A percentile compares a stretch with the other conserved stretches of the same genome.
Conservation (phyloP, 805 yeast genomes). For the Candida golubevii region DNA sequence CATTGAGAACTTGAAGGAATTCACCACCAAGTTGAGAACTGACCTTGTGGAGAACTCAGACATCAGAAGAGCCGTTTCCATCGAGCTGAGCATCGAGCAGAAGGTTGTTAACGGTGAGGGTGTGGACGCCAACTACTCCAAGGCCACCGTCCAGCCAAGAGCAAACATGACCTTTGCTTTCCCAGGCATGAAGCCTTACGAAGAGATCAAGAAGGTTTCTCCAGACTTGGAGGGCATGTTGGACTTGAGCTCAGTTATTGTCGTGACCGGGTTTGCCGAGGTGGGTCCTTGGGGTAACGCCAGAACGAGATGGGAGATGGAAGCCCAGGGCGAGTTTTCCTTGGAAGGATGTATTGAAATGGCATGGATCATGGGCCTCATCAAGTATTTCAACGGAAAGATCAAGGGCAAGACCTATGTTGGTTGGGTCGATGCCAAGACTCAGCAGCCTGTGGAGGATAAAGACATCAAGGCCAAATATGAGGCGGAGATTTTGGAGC, state of each 20-base stretch:
- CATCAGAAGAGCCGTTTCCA: slow-evolving; percentile 90
- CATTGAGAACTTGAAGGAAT: slow-evolving; percentile 85
- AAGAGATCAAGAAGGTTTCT: slow-evolving; percentile 62
- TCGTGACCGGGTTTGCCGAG: slow-evolving; percentile 96
- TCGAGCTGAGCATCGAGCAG: slow-evolving; percentile 88
- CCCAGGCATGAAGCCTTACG: slow-evolving; percentile 81
- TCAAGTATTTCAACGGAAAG: slow-evolving; percentile 90
- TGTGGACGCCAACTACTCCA: slow-evolving; percentile 80
- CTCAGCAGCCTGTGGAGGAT: slow-evolving; percentile 90
- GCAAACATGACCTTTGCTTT: slow-evolving; percentile 91
- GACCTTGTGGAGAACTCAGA: slow-evolving; percentile 80
- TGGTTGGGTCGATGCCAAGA: slow-evolving; percentile 97
- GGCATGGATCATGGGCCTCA: slow-evolving; percentile 99
- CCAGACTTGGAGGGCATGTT: slow-evolving; percentile 84
- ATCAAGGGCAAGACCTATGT: slow-evolving; percentile 86
- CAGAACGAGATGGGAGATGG: slow-evolving; percentile 99
- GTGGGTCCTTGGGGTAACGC: slow-evolving; percentile 99
- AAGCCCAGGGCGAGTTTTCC: slow-evolving; percentile 89
- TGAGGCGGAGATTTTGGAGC: slow-evolving; percentile 83
- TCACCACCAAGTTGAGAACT: slow-evolving; percentile 73
- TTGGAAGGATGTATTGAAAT: slow-evolving; percentile 97
- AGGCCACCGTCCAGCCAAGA: slow-evolving; percentile 81
- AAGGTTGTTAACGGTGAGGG: slow-evolving; percentile 79
- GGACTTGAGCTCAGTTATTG: slow-evolving; percentile 88
- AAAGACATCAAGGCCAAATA: slow-evolving; percentile 88